Evolutionary conservation across 106 monocot species (phyloP).

Genomic region (Chionographis japonica): DNA sequence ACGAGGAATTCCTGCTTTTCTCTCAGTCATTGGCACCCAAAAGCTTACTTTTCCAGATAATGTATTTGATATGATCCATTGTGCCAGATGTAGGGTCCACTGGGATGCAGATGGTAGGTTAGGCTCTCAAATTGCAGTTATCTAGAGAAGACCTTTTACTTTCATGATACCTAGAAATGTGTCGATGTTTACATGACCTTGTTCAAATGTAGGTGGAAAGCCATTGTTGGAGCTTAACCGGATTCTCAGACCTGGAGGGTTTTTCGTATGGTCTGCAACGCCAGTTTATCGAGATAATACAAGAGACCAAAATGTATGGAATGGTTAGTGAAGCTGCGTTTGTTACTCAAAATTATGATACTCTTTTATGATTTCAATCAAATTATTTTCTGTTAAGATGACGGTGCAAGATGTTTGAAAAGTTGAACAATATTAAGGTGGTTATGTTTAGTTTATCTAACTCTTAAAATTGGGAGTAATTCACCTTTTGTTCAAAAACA

Average conservation of each 20-base stretch:
- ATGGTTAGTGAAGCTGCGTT: constrained; percentile 50
- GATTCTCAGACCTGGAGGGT: constrained; percentile 86
- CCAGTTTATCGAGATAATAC: constrained; percentile 79
- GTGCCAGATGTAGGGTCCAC: constrained; percentile 81
- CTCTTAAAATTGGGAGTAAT: too few species aligned
- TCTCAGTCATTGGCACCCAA: constrained; percentile 75
- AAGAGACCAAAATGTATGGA: constrained; percentile 66
- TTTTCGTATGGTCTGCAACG: constrained; percentile 95
- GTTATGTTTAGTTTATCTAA: too few species aligned
- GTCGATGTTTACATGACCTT: background rate
- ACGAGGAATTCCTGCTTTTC: constrained; percentile 81
- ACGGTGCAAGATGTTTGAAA: background rate
- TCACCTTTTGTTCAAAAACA: too few species aligned
- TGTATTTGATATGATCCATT: constrained; percentile 80
- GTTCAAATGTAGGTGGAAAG: constrained; percentile 60
- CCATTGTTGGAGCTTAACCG: constrained; percentile 91
- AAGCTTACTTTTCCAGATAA: constrained; percentile 80
- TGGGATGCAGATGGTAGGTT: constrained; percentile 89
- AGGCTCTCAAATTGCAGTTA: background rate
- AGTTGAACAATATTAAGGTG: too few species aligned
- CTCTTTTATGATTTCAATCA: background rate
- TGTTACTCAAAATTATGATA: background rate
- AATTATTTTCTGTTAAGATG: background rate
- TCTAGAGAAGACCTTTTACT: too few species aligned
- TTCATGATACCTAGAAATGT: too few species aligned